These are phyloP conservation scores for Gossypium schwendimanii DNA, from an alignment of 441 rosid species.

Conservation along the genomic window DNA sequence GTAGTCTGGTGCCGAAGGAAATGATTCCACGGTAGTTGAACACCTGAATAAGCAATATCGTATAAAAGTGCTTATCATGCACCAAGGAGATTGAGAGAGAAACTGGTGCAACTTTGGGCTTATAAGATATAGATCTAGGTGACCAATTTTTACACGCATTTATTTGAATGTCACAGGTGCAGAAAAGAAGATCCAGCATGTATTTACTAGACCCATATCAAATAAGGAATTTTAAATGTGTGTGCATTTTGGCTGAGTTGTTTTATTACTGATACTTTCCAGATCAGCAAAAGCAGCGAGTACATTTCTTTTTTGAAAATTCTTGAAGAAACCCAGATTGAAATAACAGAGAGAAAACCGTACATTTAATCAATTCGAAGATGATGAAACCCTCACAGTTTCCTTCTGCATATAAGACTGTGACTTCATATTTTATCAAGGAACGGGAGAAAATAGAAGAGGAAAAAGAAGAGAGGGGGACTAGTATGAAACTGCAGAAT, in stretches of 20 bases:
- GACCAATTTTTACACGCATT: neutral
- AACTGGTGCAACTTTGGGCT: neutral
- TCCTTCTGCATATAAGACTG: neutral
- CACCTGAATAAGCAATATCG: constrained; percentile 44
- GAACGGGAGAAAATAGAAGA: neutral
- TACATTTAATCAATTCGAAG: neutral
- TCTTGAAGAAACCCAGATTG: neutral
- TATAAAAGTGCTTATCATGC: constrained; percentile 1
- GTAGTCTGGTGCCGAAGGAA: constrained; percentile 66
- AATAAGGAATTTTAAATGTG: neutral
- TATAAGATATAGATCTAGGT: neutral
- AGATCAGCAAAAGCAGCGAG: constrained; percentile 2
- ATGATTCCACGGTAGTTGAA: constrained; percentile 79
- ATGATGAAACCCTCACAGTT: neutral
- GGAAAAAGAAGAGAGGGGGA: neutral
- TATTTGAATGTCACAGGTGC: neutral
- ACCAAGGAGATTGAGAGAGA: neutral
- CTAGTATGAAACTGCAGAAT: neutral
- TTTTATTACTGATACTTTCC: neutral
- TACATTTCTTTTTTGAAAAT: neutral
- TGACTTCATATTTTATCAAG: neutral
- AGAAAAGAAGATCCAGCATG: neutral
- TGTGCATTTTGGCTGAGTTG: neutral
- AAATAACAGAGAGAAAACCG: neutral
- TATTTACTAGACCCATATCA: neutral